Evolutionary conservation across 164 flowering plant genomes (phyloP).

Genomic region (Nelumbo lutea): DNA sequence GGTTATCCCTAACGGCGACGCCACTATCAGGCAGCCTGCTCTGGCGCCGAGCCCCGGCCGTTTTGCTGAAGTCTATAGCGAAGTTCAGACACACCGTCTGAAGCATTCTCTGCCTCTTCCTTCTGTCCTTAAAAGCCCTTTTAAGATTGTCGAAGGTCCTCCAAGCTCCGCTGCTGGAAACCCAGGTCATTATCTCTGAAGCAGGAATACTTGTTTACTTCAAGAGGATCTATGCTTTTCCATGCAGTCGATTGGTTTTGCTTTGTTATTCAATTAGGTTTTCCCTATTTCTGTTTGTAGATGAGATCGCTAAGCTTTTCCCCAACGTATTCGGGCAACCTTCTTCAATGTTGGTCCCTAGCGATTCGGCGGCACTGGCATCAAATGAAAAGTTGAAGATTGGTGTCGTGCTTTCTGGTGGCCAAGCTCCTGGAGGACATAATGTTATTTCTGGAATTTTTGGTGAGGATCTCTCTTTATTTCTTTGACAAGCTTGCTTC

Average conservation of each 20-base stretch:
- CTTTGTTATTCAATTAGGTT: not conserved
- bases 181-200: conserved; percentile 43
- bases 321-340: conserved; percentile 87
- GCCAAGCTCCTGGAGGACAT: conserved; percentile 99
- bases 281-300: conserved; percentile 27
- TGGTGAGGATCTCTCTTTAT: conserved; percentile 38
- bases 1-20: not conserved
- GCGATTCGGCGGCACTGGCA: conserved; percentile 17
- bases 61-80: conserved; percentile 58
- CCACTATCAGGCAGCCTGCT: not conserved
- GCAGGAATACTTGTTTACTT: not conserved
- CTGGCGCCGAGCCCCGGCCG: conserved; percentile 33
- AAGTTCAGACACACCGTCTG: conserved; percentile 69
- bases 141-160: conserved; percentile 71
- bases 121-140: conserved; percentile 50
- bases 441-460: conserved; percentile 90
- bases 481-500: not conserved
- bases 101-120: conserved; percentile 71
- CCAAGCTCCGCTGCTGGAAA: conserved; percentile 85
- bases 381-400: conserved; percentile 62
- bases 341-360: conserved; percentile 65
- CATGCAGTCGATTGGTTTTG: not conserved
- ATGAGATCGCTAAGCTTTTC: conserved; percentile 90
- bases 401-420: conserved; percentile 95
- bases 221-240: not conserved